These are phyloP conservation scores for Colletotrichum melonis DNA, from an alignment of 2,329 filamentous ascomycete species.

Conservation along the genomic window DNA sequence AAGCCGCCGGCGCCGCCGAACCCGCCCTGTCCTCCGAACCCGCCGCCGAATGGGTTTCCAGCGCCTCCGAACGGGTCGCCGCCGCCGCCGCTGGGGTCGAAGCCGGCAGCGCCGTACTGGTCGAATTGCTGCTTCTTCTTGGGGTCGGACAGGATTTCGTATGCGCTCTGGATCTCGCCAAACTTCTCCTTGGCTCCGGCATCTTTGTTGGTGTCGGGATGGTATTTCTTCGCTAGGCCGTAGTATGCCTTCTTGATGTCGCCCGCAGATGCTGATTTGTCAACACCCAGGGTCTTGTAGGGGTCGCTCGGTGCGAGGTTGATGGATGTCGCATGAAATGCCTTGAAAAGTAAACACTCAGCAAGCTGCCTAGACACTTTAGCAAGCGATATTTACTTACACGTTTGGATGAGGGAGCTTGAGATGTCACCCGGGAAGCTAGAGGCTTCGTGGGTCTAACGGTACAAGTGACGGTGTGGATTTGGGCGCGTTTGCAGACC, in stretches of 20 bases:
- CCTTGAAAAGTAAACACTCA: constrained; percentile 44
- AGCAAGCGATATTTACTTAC: constrained; percentile 28
- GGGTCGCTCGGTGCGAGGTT: constrained; percentile 76
- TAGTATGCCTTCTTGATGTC: constrained; percentile 99
- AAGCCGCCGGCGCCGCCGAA: constrained; percentile 82
- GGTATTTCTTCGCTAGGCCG: constrained; percentile 95
- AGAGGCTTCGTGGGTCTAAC: constrained; percentile 24
- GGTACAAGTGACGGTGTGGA: constrained; percentile 34
- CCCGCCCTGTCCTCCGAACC: constrained; percentile 69
- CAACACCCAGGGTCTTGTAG: constrained; percentile 87
- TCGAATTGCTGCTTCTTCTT: constrained; percentile 95
- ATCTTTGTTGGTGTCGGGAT: constrained; percentile 98
- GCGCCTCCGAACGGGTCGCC: constrained; percentile 72
- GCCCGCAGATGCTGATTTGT: constrained; percentile 80
- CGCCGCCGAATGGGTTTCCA: constrained; percentile 71
- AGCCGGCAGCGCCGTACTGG: constrained; percentile 87
- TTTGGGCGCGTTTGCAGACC: constrained; percentile 48
- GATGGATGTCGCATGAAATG: constrained; percentile 71
- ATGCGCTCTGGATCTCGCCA: constrained; percentile 90
- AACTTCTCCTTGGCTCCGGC: constrained; percentile 94
- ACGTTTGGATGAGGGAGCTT: constrained; percentile 33
- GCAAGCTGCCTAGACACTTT: background rate
- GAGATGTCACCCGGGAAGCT: constrained; percentile 45
- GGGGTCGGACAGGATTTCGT: constrained; percentile 91
- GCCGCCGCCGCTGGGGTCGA: constrained; percentile 78